Evolutionary conservation across 2,329 filamentous ascomycete species (phyloP), one percentile per base, ranked within the genome.

Genomic region (Colletotrichum ledebouriae): DNA sequence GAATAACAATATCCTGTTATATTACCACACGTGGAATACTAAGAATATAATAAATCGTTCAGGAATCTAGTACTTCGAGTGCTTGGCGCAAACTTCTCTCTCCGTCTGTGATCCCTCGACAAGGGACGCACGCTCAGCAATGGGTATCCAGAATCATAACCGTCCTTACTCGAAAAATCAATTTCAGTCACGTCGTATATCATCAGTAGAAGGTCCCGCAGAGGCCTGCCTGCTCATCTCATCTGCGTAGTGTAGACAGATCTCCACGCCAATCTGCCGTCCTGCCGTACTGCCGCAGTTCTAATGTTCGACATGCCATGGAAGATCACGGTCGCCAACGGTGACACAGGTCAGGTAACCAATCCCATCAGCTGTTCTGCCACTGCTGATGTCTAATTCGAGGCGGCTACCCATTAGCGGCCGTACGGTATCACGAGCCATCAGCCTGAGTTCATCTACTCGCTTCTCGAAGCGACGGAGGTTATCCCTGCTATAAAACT

Each of bases 401-500:
- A 98, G 85, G 59, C 90, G 92, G 75, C 93, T 96, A 59, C 91
- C 87, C 90, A 97, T 97, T 12, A 98, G 82, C 4, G 94, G 94
- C 67, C 90, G 90, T 7, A 98, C 94, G 15, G 92, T 85, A 74
- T 97, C 93, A 60, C 92, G 85, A 6, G 94, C 95, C 75, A 95
- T 86, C 63, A 87, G 86, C 50, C 97, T 98, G 62, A 98, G 84
- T 82, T 98, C 94, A 67, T 97, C 94, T 72, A 98, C 86, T 63
- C 94, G 87, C 75, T 92, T 89, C 82, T 98, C 95, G 73, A 98
- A 97, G 4, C 92, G 86, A 69, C 91, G 88, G 56, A 98, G 79
- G 70, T 93, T 95, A n/a, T 98, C 94, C 17, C 94, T 87, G 50
- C 87, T 93, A 80, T 98, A 97, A 7, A 95, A 80, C 20, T 96